Conservation (phyloP, 129 eudicot species). For the Smallanthus sonchifolius region DNA sequence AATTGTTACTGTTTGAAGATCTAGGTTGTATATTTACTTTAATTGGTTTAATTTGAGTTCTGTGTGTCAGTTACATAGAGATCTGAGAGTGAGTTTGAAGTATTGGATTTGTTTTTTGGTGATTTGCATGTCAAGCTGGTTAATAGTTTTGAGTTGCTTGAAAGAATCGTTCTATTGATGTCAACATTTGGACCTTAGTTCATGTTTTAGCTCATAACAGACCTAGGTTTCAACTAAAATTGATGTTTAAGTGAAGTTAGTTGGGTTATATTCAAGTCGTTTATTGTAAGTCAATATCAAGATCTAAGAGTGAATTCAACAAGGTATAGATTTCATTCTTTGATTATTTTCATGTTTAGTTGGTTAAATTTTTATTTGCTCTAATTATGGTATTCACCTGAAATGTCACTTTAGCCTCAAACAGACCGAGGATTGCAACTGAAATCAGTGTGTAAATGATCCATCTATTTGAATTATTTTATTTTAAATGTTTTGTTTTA, state of each 20-base stretch:
- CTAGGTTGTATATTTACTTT: background rate
- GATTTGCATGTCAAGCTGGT: background rate
- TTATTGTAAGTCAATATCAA: background rate
- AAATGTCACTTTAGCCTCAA: background rate
- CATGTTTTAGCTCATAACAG: background rate
- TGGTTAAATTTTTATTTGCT: background rate
- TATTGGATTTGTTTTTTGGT: constrained; percentile 1
- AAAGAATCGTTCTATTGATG: background rate
- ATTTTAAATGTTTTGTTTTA: background rate
- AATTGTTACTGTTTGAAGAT: constrained; percentile 9
- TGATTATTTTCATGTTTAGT: background rate
- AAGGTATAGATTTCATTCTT: background rate
- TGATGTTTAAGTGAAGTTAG: background rate
- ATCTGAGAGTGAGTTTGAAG: constrained; percentile 6
- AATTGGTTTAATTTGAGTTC: background rate
- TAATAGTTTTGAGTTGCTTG: background rate
- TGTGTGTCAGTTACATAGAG: background rate
- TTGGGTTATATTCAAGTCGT: background rate
- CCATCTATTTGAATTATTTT: too few relatives aligned
- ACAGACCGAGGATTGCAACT: background rate
- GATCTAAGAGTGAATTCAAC: background rate
- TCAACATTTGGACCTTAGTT: background rate
- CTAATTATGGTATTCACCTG: background rate
- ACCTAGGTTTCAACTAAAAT: background rate
- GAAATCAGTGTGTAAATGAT: too few relatives aligned